phyloP scores from a whole-genome alignment of 176 grass and related monocot genomes.

The Cocos nucifera region DNA sequence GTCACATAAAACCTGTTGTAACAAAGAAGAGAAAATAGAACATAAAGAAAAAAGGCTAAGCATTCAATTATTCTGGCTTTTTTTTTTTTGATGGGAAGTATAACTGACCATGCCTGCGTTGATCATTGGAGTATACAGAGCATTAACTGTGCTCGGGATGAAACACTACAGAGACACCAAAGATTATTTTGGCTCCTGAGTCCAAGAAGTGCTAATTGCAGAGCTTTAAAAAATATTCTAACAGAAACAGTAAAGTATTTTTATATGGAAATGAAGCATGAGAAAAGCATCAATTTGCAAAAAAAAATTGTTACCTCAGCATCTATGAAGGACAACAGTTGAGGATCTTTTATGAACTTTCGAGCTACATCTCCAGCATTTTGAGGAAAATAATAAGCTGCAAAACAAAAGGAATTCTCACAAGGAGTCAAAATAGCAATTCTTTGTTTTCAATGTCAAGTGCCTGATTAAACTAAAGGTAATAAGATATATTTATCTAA shows the following conservation, averaged over 20 bases:
- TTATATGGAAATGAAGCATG: no score
- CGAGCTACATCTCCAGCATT: conserved; percentile 96
- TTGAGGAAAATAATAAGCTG: conserved; percentile 92
- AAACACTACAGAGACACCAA: conserved; percentile 62
- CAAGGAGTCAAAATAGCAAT: conserved; percentile 9
- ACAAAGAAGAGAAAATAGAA: conserved; percentile 7
- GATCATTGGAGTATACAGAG: conserved; percentile 94
- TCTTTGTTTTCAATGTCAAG: no score
- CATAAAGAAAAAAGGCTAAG: conserved; percentile 18
- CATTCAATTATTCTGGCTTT: no score
- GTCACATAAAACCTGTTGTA: conserved; percentile 84
- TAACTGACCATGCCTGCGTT: conserved; percentile 88
- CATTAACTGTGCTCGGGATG: conserved; percentile 93
- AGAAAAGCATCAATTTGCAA: conserved; percentile 32
- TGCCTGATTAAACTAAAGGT: no score
- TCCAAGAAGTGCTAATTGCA: conserved; percentile 2
- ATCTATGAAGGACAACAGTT: conserved; percentile 95
- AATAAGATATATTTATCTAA: no score
- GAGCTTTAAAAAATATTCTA: not conserved
- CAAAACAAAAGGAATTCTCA: conserved; percentile 5
- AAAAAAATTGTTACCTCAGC: conserved; percentile 72
- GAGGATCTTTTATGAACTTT: conserved; percentile 88
- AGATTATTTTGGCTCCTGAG: conserved; percentile 10
- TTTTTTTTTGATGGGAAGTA: no score
- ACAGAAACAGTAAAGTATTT: not conserved